These are phyloP conservation scores for Carex arenaria DNA, from an alignment of 202 grass and related monocot species.

Conservation along the genomic window DNA sequence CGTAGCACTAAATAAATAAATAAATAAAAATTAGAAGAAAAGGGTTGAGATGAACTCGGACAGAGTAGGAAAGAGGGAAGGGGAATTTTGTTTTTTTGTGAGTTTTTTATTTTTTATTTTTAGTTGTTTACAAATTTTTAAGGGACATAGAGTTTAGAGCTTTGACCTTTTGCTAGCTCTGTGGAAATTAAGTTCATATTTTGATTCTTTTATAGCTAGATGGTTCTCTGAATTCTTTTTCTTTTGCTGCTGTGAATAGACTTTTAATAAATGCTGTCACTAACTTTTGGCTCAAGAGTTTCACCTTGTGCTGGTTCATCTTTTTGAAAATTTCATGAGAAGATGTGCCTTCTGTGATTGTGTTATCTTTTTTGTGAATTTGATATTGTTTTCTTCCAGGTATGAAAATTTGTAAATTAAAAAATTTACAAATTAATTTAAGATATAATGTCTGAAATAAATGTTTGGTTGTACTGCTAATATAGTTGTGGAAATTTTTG, in stretches of 20 bases:
- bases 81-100: background rate
- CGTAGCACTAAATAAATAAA: slow-evolving; percentile 17
- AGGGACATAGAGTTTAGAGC: background rate
- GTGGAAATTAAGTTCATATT: slow-evolving; percentile 25
- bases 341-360: background rate
- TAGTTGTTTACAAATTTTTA: slow-evolving; percentile 8
- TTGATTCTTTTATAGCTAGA: slow-evolving; percentile 23
- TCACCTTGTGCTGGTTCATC: background rate
- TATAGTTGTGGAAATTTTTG: too few species aligned
- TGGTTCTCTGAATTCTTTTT: background rate
- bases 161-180: background rate
- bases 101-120: slow-evolving; percentile 4
- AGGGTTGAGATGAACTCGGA: background rate
- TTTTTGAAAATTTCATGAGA: background rate
- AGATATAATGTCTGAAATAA: too few species aligned
- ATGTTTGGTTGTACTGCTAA: too few species aligned
- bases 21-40: background rate
- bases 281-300: background rate
- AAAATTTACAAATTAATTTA: too few species aligned
- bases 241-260: slow-evolving; percentile 16
- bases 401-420: too few species aligned
- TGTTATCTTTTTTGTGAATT: background rate
- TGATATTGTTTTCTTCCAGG: background rate
- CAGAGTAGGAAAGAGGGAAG: background rate
- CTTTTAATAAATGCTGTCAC: background rate